Conservation (phyloP, 208 protist species). For the Leishmania amazonensis region DNA sequence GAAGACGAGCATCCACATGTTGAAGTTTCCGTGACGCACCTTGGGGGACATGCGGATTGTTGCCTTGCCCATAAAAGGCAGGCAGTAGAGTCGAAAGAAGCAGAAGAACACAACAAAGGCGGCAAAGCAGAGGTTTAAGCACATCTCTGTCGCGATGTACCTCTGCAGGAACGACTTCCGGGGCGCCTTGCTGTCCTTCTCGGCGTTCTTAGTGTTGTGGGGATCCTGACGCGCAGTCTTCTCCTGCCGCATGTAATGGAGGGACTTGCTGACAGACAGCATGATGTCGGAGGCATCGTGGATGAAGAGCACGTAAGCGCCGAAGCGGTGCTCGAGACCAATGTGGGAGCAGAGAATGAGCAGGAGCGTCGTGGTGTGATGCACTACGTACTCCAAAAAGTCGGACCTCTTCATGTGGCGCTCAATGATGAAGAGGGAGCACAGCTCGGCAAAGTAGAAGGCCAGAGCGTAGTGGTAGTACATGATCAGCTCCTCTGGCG, state of each 20-base stretch:
- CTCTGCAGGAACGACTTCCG: conserved; percentile 26
- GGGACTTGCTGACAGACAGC: conserved; percentile 52
- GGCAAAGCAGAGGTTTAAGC: conserved; percentile 48
- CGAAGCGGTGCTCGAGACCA: conserved; percentile 66
- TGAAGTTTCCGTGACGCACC: conserved; percentile 56
- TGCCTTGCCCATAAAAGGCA: conserved; percentile 45
- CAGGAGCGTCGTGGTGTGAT: conserved; percentile 64
- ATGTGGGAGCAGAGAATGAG: conserved; percentile 66
- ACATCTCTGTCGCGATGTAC: conserved; percentile 37
- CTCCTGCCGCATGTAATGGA: conserved; percentile 61
- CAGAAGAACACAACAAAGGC: conserved; percentile 58
- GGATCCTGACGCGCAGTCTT: conserved; percentile 27
- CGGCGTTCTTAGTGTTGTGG: conserved; percentile 27
- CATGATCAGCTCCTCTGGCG: conserved; percentile 33
- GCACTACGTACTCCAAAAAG: conserved; percentile 66
- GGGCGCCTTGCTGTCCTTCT: conserved; percentile 31
- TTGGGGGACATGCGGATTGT: conserved; percentile 35
- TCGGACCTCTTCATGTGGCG: conserved; percentile 58
- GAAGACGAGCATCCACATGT: conserved; percentile 50
- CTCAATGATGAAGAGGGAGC: conserved; percentile 59
- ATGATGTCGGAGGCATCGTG: conserved; percentile 80
- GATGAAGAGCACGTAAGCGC: conserved; percentile 73
- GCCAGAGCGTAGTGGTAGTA: conserved; percentile 78
- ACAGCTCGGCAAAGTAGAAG: conserved; percentile 70
- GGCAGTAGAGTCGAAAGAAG: conserved; percentile 64